phyloP scores from a whole-genome alignment of 192 early-diverging fungal genomes.

The Coemansia sp. region DNA sequence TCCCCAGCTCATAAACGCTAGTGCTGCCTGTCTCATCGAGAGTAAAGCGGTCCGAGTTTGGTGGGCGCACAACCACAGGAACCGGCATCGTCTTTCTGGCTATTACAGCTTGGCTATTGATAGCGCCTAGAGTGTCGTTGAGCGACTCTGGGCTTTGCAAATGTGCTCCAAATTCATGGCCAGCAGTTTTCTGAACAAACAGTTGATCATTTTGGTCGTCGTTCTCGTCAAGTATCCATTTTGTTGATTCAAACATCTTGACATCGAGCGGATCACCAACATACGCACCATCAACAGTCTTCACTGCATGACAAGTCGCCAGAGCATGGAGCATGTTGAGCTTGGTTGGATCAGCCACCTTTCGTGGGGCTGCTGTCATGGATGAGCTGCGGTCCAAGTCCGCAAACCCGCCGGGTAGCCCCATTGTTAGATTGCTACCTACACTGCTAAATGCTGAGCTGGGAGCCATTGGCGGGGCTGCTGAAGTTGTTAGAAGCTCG shows the following conservation, averaged over 20 bases:
- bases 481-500: constrained; percentile 36
- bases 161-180: constrained; percentile 7
- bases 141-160: background rate
- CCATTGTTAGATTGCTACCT: constrained; percentile 27
- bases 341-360: constrained; percentile 48
- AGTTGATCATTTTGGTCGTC: constrained; percentile 38
- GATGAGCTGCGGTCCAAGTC: constrained; percentile 48
- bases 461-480: constrained; percentile 34
- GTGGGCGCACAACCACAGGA: constrained; percentile 87
- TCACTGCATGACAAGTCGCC: constrained; percentile 83
- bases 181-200: constrained; percentile 1
- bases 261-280: constrained; percentile 96
- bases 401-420: constrained; percentile 31
- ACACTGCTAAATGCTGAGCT: constrained; percentile 56
- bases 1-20: constrained; percentile 67
- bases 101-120: background rate
- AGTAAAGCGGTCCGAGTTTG: constrained; percentile 64
- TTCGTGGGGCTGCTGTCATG: constrained; percentile 37
- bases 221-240: constrained; percentile 91
- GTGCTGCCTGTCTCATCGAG: constrained; percentile 43
- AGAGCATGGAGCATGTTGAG: constrained; percentile 61
- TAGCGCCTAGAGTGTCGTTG: background rate
- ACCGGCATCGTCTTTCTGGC: constrained; percentile 46
- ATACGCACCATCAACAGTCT: constrained; percentile 83
- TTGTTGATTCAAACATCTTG: constrained; percentile 97